phyloP scores from a whole-genome alignment of 148 eudicot species.

The Silene conica region DNA sequence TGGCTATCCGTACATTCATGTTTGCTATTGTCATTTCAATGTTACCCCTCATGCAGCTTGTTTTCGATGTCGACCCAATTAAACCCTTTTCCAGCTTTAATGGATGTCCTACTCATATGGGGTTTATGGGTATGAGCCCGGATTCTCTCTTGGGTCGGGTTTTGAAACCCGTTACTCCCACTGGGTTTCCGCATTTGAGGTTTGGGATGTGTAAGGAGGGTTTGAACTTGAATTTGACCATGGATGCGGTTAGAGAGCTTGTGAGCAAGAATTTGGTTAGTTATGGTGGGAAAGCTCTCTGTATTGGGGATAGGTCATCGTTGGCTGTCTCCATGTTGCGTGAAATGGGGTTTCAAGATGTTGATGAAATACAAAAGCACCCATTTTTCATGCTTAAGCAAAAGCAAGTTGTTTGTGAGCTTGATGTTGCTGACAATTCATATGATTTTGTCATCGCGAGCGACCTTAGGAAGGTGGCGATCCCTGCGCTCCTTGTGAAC shows the following conservation, averaged over 20 bases:
- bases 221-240: conserved; percentile 52
- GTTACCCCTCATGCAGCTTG: conserved; percentile 50
- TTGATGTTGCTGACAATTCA: conserved; percentile 40
- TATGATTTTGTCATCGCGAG: conserved; percentile 64
- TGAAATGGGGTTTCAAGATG: conserved; percentile 50
- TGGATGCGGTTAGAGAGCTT: conserved; percentile 55
- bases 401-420: conserved; percentile 58
- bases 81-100: conserved; percentile 31
- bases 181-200: conserved; percentile 27
- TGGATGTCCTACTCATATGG: conserved; percentile 39
- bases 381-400: conserved; percentile 54
- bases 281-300: conserved; percentile 48
- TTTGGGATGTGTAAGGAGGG: conserved; percentile 29
- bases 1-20: conserved; percentile 45
- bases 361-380: conserved; percentile 46
- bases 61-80: conserved; percentile 35
- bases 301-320: conserved; percentile 63
- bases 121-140: conserved; percentile 26
- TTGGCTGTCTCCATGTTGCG: conserved; percentile 39
- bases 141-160: conserved; percentile 33
- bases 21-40: conserved; percentile 42
- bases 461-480: conserved; percentile 63
- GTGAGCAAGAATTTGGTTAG: conserved; percentile 50
- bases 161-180: conserved; percentile 30
- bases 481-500: conserved; percentile 65